Evolutionary conservation across 1,139 yeast genomes (phyloP).

Genomic region (Scheffersomyces parashehatae): DNA sequence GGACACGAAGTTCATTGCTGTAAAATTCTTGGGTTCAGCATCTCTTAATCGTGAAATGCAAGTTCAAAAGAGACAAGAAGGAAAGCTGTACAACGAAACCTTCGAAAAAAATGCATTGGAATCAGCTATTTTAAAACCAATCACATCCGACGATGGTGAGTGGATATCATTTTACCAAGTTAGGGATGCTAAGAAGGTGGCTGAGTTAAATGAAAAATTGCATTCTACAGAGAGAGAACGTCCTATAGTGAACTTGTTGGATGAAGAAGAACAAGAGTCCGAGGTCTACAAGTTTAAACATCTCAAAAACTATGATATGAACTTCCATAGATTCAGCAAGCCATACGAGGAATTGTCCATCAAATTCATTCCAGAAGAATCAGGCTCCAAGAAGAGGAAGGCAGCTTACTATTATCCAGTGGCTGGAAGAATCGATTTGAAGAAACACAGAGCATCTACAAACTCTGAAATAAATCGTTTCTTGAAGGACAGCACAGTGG

Average conservation of each 20-base stretch:
- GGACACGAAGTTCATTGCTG: constrained; percentile 72
- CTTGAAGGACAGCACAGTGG: constrained; percentile 51
- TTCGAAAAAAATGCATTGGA: constrained; percentile 48
- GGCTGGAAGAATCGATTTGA: constrained; percentile 74
- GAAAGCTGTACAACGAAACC: constrained; percentile 37
- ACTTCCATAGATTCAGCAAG: constrained; percentile 48
- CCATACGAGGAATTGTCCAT: constrained; percentile 49
- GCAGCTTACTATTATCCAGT: constrained; percentile 80
- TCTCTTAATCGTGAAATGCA: constrained; percentile 48
- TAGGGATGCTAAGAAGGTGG: constrained; percentile 24
- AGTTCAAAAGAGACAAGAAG: constrained; percentile 36
- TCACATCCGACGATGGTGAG: constrained; percentile 72
- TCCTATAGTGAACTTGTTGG: constrained; percentile 39
- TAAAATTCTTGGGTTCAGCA: constrained; percentile 83
- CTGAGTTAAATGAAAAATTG: constrained; percentile 42
- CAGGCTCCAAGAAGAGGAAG: constrained; percentile 52
- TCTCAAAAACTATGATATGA: constrained; percentile 80
- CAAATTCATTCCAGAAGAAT: constrained; percentile 55
- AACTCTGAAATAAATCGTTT: constrained; percentile 52
- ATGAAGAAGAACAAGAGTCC: constrained; percentile 39
- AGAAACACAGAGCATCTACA: constrained; percentile 68
- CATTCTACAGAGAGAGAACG: constrained; percentile 53
- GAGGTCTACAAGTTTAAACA: constrained; percentile 57
- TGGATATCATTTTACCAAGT: constrained; percentile 75
- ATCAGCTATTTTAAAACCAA: constrained; percentile 74